A percentile compares a stretch with the other conserved stretches of the same genome.
phyloP scores from a whole-genome alignment of 2,329 filamentous ascomycete genomes.

The Diaporthe sp. region DNA sequence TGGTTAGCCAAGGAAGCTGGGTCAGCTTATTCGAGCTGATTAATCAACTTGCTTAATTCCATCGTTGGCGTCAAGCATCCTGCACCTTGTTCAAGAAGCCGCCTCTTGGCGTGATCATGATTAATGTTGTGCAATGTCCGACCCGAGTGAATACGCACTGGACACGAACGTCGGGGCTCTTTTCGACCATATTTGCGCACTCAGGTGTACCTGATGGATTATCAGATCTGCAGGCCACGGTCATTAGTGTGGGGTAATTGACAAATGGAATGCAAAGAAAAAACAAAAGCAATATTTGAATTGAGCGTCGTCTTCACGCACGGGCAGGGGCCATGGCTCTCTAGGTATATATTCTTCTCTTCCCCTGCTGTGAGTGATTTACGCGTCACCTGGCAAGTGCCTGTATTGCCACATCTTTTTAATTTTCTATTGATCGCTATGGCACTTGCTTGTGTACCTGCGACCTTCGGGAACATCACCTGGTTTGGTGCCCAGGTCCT shows the following conservation, averaged over 20 bases:
- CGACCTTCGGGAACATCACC: not conserved
- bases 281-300: not conserved
- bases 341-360: not conserved
- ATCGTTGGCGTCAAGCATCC: not conserved
- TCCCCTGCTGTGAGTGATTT: not conserved
- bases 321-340: not conserved
- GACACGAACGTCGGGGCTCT: not conserved
- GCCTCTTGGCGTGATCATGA: not conserved
- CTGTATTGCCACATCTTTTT: not conserved
- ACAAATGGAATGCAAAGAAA: not conserved
- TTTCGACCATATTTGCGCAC: not conserved
- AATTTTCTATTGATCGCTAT: not conserved
- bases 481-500: not conserved
- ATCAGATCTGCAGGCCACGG: not conserved
- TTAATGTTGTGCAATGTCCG: not conserved
- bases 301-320: not conserved
- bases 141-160: not conserved
- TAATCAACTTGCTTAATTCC: conserved; percentile 9
- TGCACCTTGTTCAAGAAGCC: not conserved
- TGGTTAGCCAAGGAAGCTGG: not conserved
- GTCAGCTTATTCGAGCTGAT: not conserved
- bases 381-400: not conserved
- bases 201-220: not conserved
- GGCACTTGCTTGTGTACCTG: not conserved
- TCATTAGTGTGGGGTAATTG: not conserved